phyloP scores from a whole-genome alignment of 148 eudicot species.

The Drosera capensis region DNA sequence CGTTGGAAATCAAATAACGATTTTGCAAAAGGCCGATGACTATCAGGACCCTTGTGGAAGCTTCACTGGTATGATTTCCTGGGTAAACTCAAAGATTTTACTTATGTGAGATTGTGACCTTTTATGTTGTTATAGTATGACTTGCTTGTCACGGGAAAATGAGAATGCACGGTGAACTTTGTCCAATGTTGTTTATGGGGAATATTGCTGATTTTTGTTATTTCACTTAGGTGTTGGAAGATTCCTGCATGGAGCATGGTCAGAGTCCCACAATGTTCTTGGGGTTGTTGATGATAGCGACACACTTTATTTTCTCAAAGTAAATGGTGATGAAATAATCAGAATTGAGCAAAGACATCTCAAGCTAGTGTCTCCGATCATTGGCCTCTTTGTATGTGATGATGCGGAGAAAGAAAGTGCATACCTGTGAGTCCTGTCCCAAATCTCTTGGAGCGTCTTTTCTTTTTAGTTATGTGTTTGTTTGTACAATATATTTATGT shows the following conservation, averaged over 20 bases:
- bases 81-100: constrained; percentile 3
- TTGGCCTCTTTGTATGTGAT: constrained; percentile 52
- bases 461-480: not conserved
- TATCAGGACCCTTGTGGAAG: constrained; percentile 56
- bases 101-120: not conserved
- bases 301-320: constrained; percentile 63
- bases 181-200: not conserved
- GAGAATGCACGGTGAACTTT: no score
- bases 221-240: constrained; percentile 37
- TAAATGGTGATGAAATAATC: constrained; percentile 84
- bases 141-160: not conserved
- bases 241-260: constrained; percentile 68
- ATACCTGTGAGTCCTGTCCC: constrained; percentile 45
- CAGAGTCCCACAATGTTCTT: constrained; percentile 78
- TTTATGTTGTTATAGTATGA: not conserved
- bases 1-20: constrained; percentile 57
- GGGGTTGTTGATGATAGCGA: constrained; percentile 60
- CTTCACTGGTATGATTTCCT: constrained; percentile 49
- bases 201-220: not conserved
- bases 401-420: constrained; percentile 31
- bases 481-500: not conserved
- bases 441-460: not conserved
- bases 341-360: constrained; percentile 49
- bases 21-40: constrained; percentile 66
- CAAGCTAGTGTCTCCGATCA: constrained; percentile 38